Evolutionary conservation across 2,329 filamentous ascomycete genomes (phyloP), one percentile per base, ranked within the genome.

Genomic region (Colletotrichum somersetense): DNA sequence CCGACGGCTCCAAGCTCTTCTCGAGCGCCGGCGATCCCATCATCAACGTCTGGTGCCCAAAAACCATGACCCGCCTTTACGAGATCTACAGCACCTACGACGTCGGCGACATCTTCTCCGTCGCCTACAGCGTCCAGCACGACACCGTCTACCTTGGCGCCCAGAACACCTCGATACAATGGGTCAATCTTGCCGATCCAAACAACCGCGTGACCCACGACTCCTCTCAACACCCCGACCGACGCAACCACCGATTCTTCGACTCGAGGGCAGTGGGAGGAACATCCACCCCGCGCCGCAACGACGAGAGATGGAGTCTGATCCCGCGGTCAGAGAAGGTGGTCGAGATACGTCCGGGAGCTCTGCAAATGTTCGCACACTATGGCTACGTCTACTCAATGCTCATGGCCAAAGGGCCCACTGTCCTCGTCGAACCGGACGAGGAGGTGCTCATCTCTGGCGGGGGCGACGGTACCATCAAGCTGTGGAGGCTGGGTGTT

Each of bases 381-480:
- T 96, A 92, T 80, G 96, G 97, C 56, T 98, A 98, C 79, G 91
- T 99, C 0, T 98, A 98, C 81, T 97, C 95, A 81, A 98, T 98
- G 96, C 87, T 97, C 6, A 87, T 99, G 71, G 91, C 94, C 0
- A 91, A 89, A 73, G 93, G 93, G 0, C 87, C 88, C 0, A 90
- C 88, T 0, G 85, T 90, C 1, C 87, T 94, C 8, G 87, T 94
- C 5, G 92, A 92, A 8, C 86, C 89, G 0, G 91, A 93, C 1
- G 90, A 92, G 35, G 95, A 98, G 76, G 91, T 97, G 1, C 81
- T 99, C 48, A 90, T 99, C 42, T 97, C 96, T 0, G 96, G 95
- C 11, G 95, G 94, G 46, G 97, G 96, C 42, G 96, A 98, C 78
- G 97, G 96, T 0, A 93, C 93, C 0, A 95, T 99, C 79, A 97